phyloP scores from a whole-genome alignment of 176 grass and related monocot species.

The Calamus simplicifolius region DNA sequence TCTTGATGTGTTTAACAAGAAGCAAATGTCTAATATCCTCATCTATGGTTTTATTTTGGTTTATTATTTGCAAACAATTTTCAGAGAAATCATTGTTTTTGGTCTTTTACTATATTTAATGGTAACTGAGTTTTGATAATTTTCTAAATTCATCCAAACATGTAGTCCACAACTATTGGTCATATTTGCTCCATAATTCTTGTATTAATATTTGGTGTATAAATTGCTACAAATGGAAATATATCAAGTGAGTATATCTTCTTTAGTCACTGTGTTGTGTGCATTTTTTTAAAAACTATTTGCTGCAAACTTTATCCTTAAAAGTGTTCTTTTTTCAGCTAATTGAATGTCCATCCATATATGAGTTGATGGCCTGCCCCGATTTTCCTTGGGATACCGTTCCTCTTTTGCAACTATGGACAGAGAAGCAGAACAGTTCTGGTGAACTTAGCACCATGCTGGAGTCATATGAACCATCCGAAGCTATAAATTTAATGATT shows the following conservation, averaged over 20 bases:
- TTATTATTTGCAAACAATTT: too few species aligned
- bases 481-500: slow-evolving; percentile 66
- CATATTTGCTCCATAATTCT: too few species aligned
- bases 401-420: slow-evolving; percentile 90
- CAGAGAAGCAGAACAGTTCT: slow-evolving; percentile 38
- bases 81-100: too few species aligned
- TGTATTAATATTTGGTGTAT: too few species aligned
- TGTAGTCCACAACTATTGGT: too few species aligned
- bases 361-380: slow-evolving; percentile 70
- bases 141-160: too few species aligned
- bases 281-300: background rate
- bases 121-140: too few species aligned
- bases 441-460: slow-evolving; percentile 51
- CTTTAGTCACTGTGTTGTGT: background rate
- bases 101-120: too few species aligned
- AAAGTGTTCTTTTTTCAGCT: slow-evolving; percentile 42
- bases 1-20: too few species aligned
- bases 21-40: too few species aligned
- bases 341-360: slow-evolving; percentile 96
- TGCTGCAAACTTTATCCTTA: slow-evolving; percentile 11
- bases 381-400: slow-evolving; percentile 61
- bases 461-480: slow-evolving; percentile 70
- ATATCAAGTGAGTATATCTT: background rate
- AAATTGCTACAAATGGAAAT: too few species aligned
- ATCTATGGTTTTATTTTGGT: too few species aligned